Evolutionary conservation across 2,329 filamentous ascomycete genomes (phyloP).

Genomic region (Talaromyces funiculosus): DNA sequence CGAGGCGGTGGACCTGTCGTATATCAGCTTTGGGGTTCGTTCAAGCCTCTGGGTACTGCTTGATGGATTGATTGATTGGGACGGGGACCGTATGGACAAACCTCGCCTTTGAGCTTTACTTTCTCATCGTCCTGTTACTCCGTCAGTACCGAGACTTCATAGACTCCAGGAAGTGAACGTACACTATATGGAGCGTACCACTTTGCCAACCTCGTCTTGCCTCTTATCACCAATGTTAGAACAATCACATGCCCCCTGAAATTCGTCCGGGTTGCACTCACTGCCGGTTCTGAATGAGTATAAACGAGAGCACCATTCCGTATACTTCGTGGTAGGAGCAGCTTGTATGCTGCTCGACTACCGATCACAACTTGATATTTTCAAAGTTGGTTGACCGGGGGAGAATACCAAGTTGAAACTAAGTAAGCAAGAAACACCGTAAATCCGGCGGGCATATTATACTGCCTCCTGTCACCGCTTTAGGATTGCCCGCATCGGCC

Average conservation of each 20-base stretch:
- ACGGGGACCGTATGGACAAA: constrained; percentile 36
- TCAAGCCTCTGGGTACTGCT: not conserved
- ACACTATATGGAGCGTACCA: constrained; percentile 96
- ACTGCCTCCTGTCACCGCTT: not conserved
- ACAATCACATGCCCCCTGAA: not conserved
- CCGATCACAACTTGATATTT: not conserved
- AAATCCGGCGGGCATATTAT: constrained; percentile 5
- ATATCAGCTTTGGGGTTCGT: not conserved
- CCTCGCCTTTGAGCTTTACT: constrained; percentile 97
- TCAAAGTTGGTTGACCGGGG: not conserved
- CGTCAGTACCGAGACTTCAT: constrained; percentile 16
- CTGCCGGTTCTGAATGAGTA: constrained; percentile 86
- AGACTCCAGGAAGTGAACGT: constrained; percentile 26
- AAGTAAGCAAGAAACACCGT: not conserved
- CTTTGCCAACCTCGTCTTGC: constrained; percentile 96
- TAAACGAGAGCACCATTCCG: constrained; percentile 69
- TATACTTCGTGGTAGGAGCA: constrained; percentile 6
- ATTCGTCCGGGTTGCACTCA: constrained; percentile 36
- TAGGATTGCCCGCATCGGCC: not conserved
- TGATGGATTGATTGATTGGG: not conserved
- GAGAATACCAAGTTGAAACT: not conserved
- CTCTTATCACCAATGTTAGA: constrained; percentile 53
- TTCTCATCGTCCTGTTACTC: constrained; percentile 78
- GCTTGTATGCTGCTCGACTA: not conserved
- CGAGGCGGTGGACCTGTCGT: constrained; percentile 76